Base-by-base conservation (phyloP, 1,284 basidiomycete genomes). In the Ustilago lituana region DNA sequence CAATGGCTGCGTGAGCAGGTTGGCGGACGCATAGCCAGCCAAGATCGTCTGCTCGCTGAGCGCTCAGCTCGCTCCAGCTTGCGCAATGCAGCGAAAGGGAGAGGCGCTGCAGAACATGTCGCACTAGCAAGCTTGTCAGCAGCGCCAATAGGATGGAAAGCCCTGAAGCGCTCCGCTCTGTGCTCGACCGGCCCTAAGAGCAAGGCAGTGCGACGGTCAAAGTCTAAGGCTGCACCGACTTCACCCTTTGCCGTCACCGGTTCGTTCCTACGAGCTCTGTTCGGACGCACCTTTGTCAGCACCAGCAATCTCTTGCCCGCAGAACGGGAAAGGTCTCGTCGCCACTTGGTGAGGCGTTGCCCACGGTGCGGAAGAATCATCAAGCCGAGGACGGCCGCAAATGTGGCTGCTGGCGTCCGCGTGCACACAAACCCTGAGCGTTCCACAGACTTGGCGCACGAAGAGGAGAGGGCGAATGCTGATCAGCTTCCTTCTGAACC, bases 21-120 rank as follows among this genome's bases (percentile, higher is more conserved):
- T 14, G 75, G 75, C 40, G 74, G 74, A 5, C 70, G 82, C 76
- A 84, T 89, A n/a, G 89, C 67, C 4, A 70, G 67, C 31, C 67
- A 70, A 33, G 54, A 70, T 20, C 57, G 67, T 2, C 14, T 70
- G 6, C 56, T 32, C 6, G 39, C 49, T 8, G 65, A 54, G 27
- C 23, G 44, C 10, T 51, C 24, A 4, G 51, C 55, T 2, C 24
- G 20, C 15, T 36, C 41, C 1, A 10, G 31, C 49, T 12, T 48
- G 20, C 49, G 35, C 4, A 11, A 38, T 10, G 14, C 40, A 14
- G 45, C 22, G 5, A 14, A 5, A 14, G 27, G 11, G 4, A 22
- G 20, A 22, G 33, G 41, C 32, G 41, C 5, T 14, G 44, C 44
- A 17, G 22, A 36, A 10, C 31, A 27, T 5, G 33, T 26, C 6